Evolutionary conservation across 2,329 filamentous ascomycete genomes (phyloP), one percentile per base, ranked within the genome.

Genomic region (Colletotrichum brevisporum): DNA sequence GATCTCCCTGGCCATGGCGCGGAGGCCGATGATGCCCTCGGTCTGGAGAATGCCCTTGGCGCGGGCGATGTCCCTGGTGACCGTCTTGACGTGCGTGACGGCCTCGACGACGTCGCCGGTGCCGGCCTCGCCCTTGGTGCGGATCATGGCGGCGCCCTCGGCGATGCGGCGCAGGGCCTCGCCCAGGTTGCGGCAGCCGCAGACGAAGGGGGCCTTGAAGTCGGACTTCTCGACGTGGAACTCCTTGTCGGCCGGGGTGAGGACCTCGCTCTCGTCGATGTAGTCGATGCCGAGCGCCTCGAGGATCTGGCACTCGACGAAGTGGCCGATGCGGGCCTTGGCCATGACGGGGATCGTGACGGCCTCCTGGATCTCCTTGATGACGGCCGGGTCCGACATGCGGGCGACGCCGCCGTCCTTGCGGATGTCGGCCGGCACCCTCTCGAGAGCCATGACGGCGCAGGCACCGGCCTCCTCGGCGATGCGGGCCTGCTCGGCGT

Each of bases 321-420:
- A 95, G 84, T 99, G 96, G 45, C 96, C 96, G 79, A 98, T 99
- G 78, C 96, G 90, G 26, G 95, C 95, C 85, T 99, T 99, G 72
- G 96, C 96, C 96, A 99, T 98, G 81, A 99, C 96, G 75, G 96
- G 96, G 76, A 98, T 98, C 62, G 95, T 98, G 54, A 98, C 96
- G 48, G 94, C 91, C 3, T 88, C 90, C 90, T 98, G 97, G 80
- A 99, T 98, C 81, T 95, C 93, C 83, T 92, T 92, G 87, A 98
- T 98, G 89, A 98, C 93, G 75, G 88, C 85, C 2, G 96, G 96
- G 84, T 98, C 95, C 2, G 93, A 96, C 96, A 99, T 99, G 82
- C 96, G 92, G 13, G 94, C 94, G 24, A 99, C 96, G 78, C 96
- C 96, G 75, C 96, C 96, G 80, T 97, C 88, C 71, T 87, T 91